Evolutionary conservation across 331 rosid genomes (phyloP).

Genomic region (Saraca asoca): DNA sequence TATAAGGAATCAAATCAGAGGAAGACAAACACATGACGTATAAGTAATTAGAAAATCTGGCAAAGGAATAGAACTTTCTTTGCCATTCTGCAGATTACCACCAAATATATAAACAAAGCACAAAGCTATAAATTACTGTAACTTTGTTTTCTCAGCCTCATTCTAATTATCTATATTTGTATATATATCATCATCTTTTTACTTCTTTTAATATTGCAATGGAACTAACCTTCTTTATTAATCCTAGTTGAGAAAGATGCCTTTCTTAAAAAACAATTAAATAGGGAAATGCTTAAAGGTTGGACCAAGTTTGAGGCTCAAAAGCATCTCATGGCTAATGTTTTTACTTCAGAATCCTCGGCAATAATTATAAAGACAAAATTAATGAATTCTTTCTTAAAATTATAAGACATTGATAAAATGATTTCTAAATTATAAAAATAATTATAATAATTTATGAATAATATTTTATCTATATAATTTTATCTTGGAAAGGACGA

Average conservation of each 20-base stretch:
- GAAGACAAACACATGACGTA: slow-evolving; percentile 38
- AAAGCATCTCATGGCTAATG: slow-evolving; percentile 7
- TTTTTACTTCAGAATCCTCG: no score
- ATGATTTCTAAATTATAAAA: no score
- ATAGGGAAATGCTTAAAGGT: background rate
- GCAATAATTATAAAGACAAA: no score
- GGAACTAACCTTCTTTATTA: slow-evolving; percentile 19
- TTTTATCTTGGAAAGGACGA: no score
- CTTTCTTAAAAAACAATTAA: slow-evolving; percentile 19
- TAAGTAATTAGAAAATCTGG: slow-evolving; percentile 29
- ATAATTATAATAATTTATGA: no score
- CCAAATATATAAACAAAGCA: slow-evolving; percentile 26
- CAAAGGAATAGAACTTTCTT: slow-evolving; percentile 45
- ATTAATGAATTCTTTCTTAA: no score
- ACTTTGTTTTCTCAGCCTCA: slow-evolving; percentile 42
- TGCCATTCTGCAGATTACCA: background rate
- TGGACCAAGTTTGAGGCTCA: slow-evolving; percentile 26
- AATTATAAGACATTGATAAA: no score
- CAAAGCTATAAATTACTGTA: slow-evolving; percentile 17
- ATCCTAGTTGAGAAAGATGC: slow-evolving; percentile 31
- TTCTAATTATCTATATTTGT: background rate
- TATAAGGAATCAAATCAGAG: slow-evolving; percentile 32
- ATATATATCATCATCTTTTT: background rate
- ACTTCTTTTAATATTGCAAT: background rate
- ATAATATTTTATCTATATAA: no score